Conservation (phyloP, 2,329 filamentous ascomycete genomes). For the Aspergillus ruber region DNA sequence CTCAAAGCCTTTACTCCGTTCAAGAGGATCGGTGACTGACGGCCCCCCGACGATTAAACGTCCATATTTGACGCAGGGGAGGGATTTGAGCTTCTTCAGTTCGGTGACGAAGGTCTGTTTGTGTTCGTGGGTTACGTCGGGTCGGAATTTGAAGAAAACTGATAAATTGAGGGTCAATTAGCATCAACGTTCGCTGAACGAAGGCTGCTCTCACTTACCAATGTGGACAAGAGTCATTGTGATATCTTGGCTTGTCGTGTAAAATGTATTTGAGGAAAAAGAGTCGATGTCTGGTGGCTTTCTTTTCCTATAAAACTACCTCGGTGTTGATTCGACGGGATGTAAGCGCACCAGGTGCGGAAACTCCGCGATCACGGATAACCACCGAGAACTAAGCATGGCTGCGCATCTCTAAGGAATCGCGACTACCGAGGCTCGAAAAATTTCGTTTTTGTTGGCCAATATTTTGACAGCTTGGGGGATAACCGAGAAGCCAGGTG, state of each 20-base stretch:
- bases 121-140: conserved; percentile 37
- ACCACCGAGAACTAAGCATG: neutral
- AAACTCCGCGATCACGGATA: neutral
- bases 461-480: neutral
- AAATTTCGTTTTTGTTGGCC: neutral
- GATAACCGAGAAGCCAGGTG: neutral
- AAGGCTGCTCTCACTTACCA: conserved; percentile 6
- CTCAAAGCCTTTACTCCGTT: conserved; percentile 49
- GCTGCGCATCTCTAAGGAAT: neutral
- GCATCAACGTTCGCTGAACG: neutral
- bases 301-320: neutral
- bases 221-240: conserved; percentile 22
- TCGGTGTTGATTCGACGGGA: neutral
- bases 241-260: neutral
- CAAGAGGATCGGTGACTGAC: conserved; percentile 47
- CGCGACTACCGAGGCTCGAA: neutral
- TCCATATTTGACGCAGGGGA: conserved; percentile 45
- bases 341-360: neutral
- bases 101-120: conserved; percentile 42
- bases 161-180: neutral
- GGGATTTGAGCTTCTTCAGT: conserved; percentile 44
- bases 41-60: conserved; percentile 48
- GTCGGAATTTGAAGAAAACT: conserved; percentile 48
- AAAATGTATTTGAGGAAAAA: neutral
- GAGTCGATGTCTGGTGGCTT: neutral